Evolutionary conservation across 208 protist species (phyloP).

Genomic region (Leishmania amazonensis): DNA sequence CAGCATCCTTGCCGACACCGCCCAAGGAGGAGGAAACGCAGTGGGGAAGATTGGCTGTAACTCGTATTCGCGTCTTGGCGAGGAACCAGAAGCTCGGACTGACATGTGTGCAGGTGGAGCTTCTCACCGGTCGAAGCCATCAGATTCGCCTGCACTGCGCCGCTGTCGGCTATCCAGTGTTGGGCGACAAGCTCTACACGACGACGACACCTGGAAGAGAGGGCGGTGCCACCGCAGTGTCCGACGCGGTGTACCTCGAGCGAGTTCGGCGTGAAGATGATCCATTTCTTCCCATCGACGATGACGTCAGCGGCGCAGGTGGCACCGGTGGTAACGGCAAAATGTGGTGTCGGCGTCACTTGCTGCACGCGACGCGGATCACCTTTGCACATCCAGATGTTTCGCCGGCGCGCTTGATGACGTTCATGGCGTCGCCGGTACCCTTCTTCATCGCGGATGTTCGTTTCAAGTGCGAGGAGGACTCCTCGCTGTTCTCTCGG

Average conservation of each 20-base stretch:
- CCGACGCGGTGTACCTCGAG: slow-evolving; percentile 70
- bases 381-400: slow-evolving; percentile 48
- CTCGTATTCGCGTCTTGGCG: slow-evolving; percentile 49
- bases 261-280: slow-evolving; percentile 36
- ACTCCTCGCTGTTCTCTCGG: not conserved
- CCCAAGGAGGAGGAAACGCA: not conserved
- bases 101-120: slow-evolving; percentile 58
- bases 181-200: slow-evolving; percentile 87
- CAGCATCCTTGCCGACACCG: too few species aligned
- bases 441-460: slow-evolving; percentile 53
- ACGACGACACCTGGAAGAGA: slow-evolving; percentile 35
- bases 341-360: slow-evolving; percentile 50
- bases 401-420: slow-evolving; percentile 11
- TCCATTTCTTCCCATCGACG: slow-evolving; percentile 8
- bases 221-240: slow-evolving; percentile 42
- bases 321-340: not conserved
- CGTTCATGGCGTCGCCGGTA: slow-evolving; percentile 32
- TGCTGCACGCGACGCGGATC: slow-evolving; percentile 66
- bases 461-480: slow-evolving; percentile 9
- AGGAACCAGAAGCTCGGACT: slow-evolving; percentile 35
- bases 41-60: slow-evolving; percentile 55
- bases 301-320: not conserved
- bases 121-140: slow-evolving; percentile 87
- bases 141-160: slow-evolving; percentile 88
- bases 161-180: slow-evolving; percentile 73